phyloP scores from a whole-genome alignment of 2,329 filamentous ascomycete genomes.

The Cytospora leucostoma region DNA sequence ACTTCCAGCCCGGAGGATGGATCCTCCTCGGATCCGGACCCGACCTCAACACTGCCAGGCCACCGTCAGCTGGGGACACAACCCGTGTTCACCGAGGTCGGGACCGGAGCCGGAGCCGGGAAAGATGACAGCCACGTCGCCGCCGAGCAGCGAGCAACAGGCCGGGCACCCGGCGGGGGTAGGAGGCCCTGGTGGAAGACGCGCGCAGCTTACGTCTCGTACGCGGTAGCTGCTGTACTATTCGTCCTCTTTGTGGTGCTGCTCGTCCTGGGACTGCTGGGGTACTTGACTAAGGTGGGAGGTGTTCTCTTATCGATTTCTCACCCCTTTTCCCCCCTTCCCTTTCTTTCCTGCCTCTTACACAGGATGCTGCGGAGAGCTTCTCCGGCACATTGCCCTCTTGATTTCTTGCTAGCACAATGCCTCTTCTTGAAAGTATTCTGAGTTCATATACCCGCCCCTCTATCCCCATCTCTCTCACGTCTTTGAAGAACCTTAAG shows the following conservation, averaged over 20 bases:
- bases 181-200: slow-evolving; percentile 27
- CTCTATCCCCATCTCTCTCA: too few relatives aligned
- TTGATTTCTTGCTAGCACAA: too few relatives aligned
- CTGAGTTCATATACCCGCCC: too few relatives aligned
- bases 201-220: slow-evolving; percentile 16
- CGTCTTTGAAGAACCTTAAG: too few relatives aligned
- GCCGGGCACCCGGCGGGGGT: background rate
- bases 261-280: slow-evolving; percentile 26
- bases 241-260: slow-evolving; percentile 23
- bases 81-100: slow-evolving; percentile 6
- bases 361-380: background rate
- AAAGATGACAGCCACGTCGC: slow-evolving; percentile 13
- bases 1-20: slow-evolving; percentile 18
- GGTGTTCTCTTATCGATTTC: background rate
- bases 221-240: slow-evolving; percentile 13
- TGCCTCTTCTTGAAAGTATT: too few relatives aligned
- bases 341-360: slow-evolving; percentile 19
- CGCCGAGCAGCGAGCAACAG: background rate
- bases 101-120: slow-evolving; percentile 6
- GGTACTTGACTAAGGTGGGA: slow-evolving; percentile 27
- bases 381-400: too few relatives aligned
- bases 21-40: slow-evolving; percentile 20
- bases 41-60: background rate
- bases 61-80: background rate
- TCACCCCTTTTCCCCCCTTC: slow-evolving; percentile 15